Evolutionary conservation across 2,329 filamentous ascomycete genomes (phyloP), one percentile per base, ranked within the genome.

Genomic region (Aplosporella prunicola): DNA sequence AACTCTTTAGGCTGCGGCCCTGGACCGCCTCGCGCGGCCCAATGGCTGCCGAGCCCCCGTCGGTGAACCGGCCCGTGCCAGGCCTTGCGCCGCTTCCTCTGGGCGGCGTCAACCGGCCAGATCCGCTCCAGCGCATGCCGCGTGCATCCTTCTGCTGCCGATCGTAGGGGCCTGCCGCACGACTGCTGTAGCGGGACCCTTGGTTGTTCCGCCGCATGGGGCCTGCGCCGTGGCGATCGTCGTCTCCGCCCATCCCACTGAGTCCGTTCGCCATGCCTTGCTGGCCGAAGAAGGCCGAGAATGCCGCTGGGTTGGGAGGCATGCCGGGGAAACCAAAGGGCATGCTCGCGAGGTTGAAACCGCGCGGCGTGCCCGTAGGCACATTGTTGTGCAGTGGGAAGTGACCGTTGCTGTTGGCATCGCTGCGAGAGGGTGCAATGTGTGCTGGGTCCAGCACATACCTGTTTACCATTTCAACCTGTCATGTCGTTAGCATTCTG

Each of bases 401-500:
- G 62, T 95, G 89, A 2, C 89, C 89, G 51, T 95, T 95, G 50
- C 83, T 93, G 55, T 93, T 95, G 24, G 88, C 83, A 64, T 98
- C 87, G 13, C 88, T 91, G 40, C 89, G 76, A 9, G 88, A 93
- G 1, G 91, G 86, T 23, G 87, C 87, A 56, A 98, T 95, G 52
- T 94, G 89, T 9, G 89, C 80, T 26, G 91, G 91, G 53, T 98
- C 91, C 29, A 94, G 71, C 20, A 95, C 87, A 54, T 98, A 98
- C 20, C 81, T 78, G 56, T 98, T 98, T 54, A 98, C 83, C 11
- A 96, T 77, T 41, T 82, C 74, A 49, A 94, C 79, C 86, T 93
- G 51, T 15, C 15, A 10, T n/a, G 14, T 6, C 4, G 15, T 40
- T 25, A 44, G 38, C 27, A 20, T 15, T 30, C 23, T 39, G 20